Evolutionary conservation across 306 rosid species (phyloP).

Genomic region (Medicago lupulina): DNA sequence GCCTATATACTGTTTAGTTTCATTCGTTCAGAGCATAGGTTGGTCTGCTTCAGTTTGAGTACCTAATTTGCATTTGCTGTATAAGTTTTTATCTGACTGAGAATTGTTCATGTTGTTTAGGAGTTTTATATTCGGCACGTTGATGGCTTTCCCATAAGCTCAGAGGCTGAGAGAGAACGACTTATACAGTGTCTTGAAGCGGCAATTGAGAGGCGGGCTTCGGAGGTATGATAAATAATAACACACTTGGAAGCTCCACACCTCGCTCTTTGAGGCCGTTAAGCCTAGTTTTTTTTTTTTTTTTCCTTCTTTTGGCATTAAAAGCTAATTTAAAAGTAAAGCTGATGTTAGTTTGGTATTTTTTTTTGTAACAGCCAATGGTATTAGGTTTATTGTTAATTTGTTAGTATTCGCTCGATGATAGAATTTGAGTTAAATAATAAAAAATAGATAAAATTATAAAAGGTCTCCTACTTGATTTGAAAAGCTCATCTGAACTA

Average conservation of each 20-base stretch:
- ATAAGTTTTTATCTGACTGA: slow-evolving; percentile 10
- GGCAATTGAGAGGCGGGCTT: slow-evolving; percentile 91
- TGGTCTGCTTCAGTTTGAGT: background rate
- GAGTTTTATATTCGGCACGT: slow-evolving; percentile 91
- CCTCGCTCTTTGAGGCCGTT: background rate
- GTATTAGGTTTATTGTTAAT: too few species aligned
- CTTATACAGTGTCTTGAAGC: slow-evolving; percentile 92
- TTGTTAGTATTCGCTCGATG: too few species aligned
- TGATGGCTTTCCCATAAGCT: slow-evolving; percentile 88
- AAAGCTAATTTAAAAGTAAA: background rate
- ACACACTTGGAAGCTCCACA: background rate
- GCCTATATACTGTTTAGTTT: background rate
- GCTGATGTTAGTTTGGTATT: background rate
- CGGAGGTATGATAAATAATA: slow-evolving; percentile 59
- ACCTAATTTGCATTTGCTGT: background rate
- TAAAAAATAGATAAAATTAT: too few species aligned
- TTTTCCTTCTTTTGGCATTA: background rate
- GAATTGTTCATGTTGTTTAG: slow-evolving; percentile 47
- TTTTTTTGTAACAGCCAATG: background rate
- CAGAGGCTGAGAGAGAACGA: slow-evolving; percentile 89
- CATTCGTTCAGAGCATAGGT: background rate
- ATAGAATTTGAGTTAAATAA: too few species aligned
- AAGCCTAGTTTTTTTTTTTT: background rate
- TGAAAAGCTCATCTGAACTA: background rate
- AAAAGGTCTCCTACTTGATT: background rate